Conservation (phyloP, 2,329 filamentous ascomycete genomes). For the Macrophomina phaseolina region DNA sequence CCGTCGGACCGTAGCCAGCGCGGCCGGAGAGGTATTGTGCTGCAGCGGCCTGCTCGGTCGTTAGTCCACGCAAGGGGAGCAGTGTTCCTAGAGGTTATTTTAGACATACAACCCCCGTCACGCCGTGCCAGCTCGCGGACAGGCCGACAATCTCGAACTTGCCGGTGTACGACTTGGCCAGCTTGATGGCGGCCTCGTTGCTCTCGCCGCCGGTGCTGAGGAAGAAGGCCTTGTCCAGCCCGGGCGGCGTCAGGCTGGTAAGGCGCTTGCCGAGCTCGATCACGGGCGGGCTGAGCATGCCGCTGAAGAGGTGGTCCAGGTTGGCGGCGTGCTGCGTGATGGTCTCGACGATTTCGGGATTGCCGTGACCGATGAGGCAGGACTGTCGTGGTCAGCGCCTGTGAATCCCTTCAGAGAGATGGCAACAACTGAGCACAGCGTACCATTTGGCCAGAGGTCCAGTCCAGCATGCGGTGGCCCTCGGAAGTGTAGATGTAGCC, state of each 20-base stretch:
- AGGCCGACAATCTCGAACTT: slow-evolving; percentile 70
- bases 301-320: slow-evolving; percentile 44
- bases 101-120: slow-evolving; percentile 54
- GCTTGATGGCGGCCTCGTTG: slow-evolving; percentile 66
- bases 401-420: background rate
- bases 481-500: slow-evolving; percentile 39
- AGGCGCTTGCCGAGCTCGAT: slow-evolving; percentile 40
- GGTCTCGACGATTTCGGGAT: slow-evolving; percentile 42
- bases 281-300: slow-evolving; percentile 44
- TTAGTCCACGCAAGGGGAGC: background rate
- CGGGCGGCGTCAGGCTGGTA: slow-evolving; percentile 35
- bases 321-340: slow-evolving; percentile 37
- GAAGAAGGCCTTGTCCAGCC: slow-evolving; percentile 43
- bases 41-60: slow-evolving; percentile 46
- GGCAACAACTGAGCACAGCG: background rate
- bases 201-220: slow-evolving; percentile 43
- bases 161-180: slow-evolving; percentile 68
- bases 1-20: slow-evolving; percentile 50
- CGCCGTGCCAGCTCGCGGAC: slow-evolving; percentile 65
- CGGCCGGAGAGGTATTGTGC: slow-evolving; percentile 63
- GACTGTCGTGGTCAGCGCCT: slow-evolving; percentile 13
- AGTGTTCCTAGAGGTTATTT: too few relatives aligned
- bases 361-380: slow-evolving; percentile 38
- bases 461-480: slow-evolving; percentile 42
- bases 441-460: slow-evolving; percentile 39